Base-by-base conservation (phyloP, 306 rosid species). In the Vigna reflexopilosa region DNA sequence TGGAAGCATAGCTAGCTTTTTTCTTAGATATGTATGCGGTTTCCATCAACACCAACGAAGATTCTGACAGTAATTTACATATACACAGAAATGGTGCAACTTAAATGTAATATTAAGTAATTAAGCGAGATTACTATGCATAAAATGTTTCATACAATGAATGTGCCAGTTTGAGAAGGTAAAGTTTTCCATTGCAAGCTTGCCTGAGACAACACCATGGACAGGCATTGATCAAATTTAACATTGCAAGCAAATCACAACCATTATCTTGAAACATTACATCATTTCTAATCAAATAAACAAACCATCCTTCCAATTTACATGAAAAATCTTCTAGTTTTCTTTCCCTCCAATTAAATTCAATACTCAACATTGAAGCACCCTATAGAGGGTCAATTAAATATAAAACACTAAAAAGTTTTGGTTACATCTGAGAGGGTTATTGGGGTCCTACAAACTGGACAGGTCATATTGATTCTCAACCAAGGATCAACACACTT, bases 401-500 rank as follows among this genome's bases (percentile, higher is more conserved):
- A 61, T 30, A 61, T 24, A 22, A 61, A 61, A 61, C 1, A 61
- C 15, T 32, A 15, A 44, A 30, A 6, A 28, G n/a, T 15, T 62
- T 62, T 62, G 22, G 56, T 34, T 24, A 72, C 9, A 72, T 72
- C 51, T 15, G 19, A 1, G 4, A 9, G 64, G 16, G 45, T 8
- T 40, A 57, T 62, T 42, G 24, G 15, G 15, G 48, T 79, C 44
- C 91, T 83, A 73, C 93, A 89, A 64, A 89, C 76, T 0, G 94
- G 94, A 19, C 93, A 89, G 0, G 94, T 82, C 16, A 84, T 68
- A 24, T 79, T 84, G 47, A 88, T 73, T 28, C 65, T 83, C 40
- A 89, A 67, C 92, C 94, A 91, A 26, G 88, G 90, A 67, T 88
- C 82, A 50, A 89, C 81, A 55, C 94, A 91, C 34, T 45, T 77